Conservation (phyloP, 1,284 basidiomycete genomes). For the Anthracocystis walkeri region DNA sequence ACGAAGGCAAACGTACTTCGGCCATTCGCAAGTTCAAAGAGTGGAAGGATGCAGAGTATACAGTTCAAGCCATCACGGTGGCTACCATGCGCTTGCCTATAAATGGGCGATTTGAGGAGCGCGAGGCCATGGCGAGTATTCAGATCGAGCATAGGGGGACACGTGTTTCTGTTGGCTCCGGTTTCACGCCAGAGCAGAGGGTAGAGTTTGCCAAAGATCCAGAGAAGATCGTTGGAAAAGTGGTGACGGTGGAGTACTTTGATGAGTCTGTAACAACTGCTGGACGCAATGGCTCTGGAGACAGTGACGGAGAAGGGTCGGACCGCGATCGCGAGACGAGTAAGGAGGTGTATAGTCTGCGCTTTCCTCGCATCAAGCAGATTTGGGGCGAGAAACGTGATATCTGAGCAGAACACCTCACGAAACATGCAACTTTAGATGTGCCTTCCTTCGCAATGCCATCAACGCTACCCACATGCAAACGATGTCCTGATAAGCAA, state of each 20-base stretch:
- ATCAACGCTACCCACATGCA: constrained; percentile 4
- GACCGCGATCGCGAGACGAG: constrained; percentile 4
- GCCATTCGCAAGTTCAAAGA: constrained; percentile 55
- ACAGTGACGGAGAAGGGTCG: background rate
- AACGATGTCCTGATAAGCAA: no score
- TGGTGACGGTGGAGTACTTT: constrained; percentile 57
- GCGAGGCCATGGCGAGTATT: constrained; percentile 42
- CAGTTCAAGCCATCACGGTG: constrained; percentile 34
- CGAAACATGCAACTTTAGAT: background rate
- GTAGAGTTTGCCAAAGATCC: constrained; percentile 50
- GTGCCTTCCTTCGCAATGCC: background rate
- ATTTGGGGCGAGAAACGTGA: constrained; percentile 46
- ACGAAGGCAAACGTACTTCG: constrained; percentile 54
- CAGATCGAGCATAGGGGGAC: constrained; percentile 48
- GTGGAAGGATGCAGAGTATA: constrained; percentile 59
- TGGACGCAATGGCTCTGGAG: background rate
- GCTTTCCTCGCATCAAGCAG: constrained; percentile 59
- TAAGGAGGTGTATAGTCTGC: constrained; percentile 39
- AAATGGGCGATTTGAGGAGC: constrained; percentile 44
- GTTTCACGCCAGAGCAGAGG: constrained; percentile 50
- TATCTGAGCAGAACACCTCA: constrained; percentile 12
- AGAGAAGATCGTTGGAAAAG: constrained; percentile 43
- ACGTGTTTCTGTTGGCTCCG: constrained; percentile 53
- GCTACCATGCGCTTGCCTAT: constrained; percentile 53
- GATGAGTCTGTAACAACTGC: constrained; percentile 33